Base-by-base conservation (phyloP, 352 stramenopile genomes). In the Phytophthora fragariaefolia region DNA sequence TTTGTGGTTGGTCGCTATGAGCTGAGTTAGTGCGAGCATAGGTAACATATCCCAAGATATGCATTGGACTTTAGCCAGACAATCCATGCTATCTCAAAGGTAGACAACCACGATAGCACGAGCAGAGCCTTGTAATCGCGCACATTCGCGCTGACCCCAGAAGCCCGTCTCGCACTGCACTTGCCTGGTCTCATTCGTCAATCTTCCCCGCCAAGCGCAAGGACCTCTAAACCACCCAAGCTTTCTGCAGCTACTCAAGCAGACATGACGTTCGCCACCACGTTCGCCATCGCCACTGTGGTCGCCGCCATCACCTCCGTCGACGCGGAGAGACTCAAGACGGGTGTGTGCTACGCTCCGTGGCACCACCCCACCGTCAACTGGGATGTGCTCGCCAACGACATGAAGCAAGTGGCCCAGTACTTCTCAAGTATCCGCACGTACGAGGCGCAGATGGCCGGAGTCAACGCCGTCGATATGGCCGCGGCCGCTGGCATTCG, bases 191-290 rank as follows among this genome's bases (percentile, higher is more conserved):
- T 53, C 63, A 71, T 66, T 71, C 55, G 5, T 18, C 47, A 66
- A 66, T n/a, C 22, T 66, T 42, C 63, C 51, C 50, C 61, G 54
- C 66, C 48, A 50, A 57, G 63, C 38, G 2, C 63, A 71, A 65
- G 55, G 56, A 57, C 48, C 36, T 67, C 12, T 28, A 27, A 48
- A 34, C 38, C 49, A 45, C 59, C 13, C 27, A 45, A 67, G 42
- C 42, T 67, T 67, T 56, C 59, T 67, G 59, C 59, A 67, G 59
- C 59, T 67, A 67, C 59, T 62, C 45, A 67, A 67, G 59, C 59
- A 67, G 42, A 45, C 28, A 67, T 67, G 59, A 67, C 61, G 59
- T 56, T 62, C 50, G 30, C 59, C 20, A 64, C 61, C 18, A 57
- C 34, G 15, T 43, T 43, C 34, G 34, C 34, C 3, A 17, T 43